phyloP scores from a whole-genome alignment of 805 yeast genomes.

The Blastobotrys americana region DNA sequence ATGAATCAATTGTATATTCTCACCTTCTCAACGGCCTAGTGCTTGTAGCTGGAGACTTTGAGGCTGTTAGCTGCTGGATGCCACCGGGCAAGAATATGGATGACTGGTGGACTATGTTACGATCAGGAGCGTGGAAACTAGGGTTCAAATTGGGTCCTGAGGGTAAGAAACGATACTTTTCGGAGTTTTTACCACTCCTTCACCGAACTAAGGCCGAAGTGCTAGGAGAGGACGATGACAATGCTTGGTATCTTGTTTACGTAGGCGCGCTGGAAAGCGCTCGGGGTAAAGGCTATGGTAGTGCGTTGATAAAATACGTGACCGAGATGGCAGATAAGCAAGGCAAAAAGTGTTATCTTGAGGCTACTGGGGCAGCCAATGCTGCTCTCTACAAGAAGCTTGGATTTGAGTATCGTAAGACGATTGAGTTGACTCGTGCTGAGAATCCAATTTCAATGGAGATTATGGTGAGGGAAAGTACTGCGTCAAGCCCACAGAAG shows the following conservation, averaged over 20 bases:
- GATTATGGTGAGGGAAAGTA: constrained; percentile 27
- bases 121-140: constrained; percentile 31
- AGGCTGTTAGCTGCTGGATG: constrained; percentile 36
- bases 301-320: constrained; percentile 44
- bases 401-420: constrained; percentile 34
- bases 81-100: constrained; percentile 25
- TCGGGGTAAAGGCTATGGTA: constrained; percentile 54
- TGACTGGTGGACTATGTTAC: constrained; percentile 21
- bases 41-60: constrained; percentile 44
- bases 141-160: constrained; percentile 33
- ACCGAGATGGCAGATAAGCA: constrained; percentile 35
- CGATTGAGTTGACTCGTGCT: constrained; percentile 11
- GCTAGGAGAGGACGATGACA: constrained; percentile 35
- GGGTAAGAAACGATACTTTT: constrained; percentile 44
- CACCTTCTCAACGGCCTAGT: constrained; percentile 44
- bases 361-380: constrained; percentile 50
- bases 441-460: constrained; percentile 16
- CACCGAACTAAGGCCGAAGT: constrained; percentile 38
- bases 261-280: constrained; percentile 51
- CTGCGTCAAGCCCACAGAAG: not conserved
- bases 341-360: constrained; percentile 42
- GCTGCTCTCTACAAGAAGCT: constrained; percentile 46
- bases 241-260: constrained; percentile 53
- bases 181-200: constrained; percentile 44
- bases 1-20: constrained; percentile 48